Percentiles rank a stretch among this genome's conserved stretches.
Conservation (phyloP, 2,329 filamentous ascomycete genomes). For the Calonectria crousiana region DNA sequence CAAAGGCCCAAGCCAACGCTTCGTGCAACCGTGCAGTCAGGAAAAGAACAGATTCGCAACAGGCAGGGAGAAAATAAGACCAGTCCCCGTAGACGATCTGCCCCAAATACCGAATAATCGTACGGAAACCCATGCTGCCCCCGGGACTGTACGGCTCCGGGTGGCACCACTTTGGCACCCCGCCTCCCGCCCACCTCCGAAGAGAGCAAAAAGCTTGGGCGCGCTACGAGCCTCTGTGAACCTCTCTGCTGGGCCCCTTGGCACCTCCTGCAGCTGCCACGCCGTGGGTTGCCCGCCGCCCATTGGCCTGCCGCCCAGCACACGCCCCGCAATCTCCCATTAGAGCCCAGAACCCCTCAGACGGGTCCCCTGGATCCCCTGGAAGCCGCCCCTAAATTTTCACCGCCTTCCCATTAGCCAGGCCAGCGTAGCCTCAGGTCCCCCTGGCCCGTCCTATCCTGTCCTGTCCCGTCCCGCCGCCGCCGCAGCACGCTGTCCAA, state of each 20-base stretch:
- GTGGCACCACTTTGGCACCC: slow-evolving; percentile 41
- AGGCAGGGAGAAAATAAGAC: slow-evolving; percentile 1
- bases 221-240: background rate
- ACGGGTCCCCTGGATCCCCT: slow-evolving; percentile 35
- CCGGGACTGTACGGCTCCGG: slow-evolving; percentile 38
- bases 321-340: slow-evolving; percentile 32
- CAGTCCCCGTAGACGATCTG: slow-evolving; percentile 21
- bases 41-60: slow-evolving; percentile 6
- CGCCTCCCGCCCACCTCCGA: slow-evolving; percentile 34
- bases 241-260: background rate
- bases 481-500: slow-evolving; percentile 8
- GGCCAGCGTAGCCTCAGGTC: slow-evolving; percentile 29
- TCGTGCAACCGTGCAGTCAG: background rate
- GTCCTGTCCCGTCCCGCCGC: slow-evolving; percentile 24
- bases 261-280: slow-evolving; percentile 27
- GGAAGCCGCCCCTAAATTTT: slow-evolving; percentile 40
- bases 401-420: slow-evolving; percentile 40
- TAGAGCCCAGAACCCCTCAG: slow-evolving; percentile 17
- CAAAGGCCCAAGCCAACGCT: background rate
- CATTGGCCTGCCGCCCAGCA: slow-evolving; percentile 25
- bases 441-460: slow-evolving; percentile 2
- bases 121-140: slow-evolving; percentile 39
- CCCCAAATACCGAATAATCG: slow-evolving; percentile 44
- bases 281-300: slow-evolving; percentile 30
- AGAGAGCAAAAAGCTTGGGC: slow-evolving; percentile 16